These are phyloP conservation scores for Stagonosporopsis tanaceti DNA, from an alignment of 2,329 filamentous ascomycete genomes.

Conservation along the genomic window DNA sequence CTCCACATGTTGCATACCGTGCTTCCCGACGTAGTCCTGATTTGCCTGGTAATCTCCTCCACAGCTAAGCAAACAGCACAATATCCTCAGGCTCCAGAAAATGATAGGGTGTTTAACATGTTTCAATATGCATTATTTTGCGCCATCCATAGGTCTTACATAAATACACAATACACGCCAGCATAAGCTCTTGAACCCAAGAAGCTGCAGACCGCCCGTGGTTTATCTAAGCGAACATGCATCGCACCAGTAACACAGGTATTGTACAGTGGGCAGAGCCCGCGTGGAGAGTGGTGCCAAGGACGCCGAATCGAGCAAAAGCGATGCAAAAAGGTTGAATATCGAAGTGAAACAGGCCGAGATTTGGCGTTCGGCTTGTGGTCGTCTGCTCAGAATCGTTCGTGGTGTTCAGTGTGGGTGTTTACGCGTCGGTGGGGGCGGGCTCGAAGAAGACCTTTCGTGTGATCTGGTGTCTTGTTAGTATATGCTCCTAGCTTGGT, in stretches of 20 bases:
- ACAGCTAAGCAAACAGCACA: neutral
- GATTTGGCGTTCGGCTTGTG: neutral
- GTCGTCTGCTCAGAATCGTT: conserved; percentile 1
- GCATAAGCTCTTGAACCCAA: conserved; percentile 6
- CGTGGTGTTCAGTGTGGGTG: neutral
- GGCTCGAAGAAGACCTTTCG: conserved; percentile 40
- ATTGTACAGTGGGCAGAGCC: conserved; percentile 28
- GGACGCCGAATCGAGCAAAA: conserved; percentile 22
- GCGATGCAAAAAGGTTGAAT: conserved; percentile 25
- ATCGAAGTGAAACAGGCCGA: conserved; percentile 14
- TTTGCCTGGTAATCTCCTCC: no score
- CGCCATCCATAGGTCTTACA: conserved; percentile 20
- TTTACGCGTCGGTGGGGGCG: conserved; percentile 14
- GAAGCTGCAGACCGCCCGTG: conserved; percentile 12
- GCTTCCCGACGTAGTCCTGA: no score
- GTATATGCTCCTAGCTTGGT: neutral
- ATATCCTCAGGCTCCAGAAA: neutral
- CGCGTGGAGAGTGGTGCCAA: conserved; percentile 30
- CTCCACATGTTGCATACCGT: no score
- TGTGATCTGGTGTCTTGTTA: conserved; percentile 30
- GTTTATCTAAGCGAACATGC: conserved; percentile 14
- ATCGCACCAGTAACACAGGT: conserved; percentile 24
- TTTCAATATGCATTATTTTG: conserved; percentile 22
- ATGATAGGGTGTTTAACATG: neutral
- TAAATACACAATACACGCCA: conserved; percentile 20